Percentiles rank a stretch among this genome's conserved stretches.
Conservation (phyloP, 2,329 filamentous ascomycete genomes). For the Aspergillus candidus region DNA sequence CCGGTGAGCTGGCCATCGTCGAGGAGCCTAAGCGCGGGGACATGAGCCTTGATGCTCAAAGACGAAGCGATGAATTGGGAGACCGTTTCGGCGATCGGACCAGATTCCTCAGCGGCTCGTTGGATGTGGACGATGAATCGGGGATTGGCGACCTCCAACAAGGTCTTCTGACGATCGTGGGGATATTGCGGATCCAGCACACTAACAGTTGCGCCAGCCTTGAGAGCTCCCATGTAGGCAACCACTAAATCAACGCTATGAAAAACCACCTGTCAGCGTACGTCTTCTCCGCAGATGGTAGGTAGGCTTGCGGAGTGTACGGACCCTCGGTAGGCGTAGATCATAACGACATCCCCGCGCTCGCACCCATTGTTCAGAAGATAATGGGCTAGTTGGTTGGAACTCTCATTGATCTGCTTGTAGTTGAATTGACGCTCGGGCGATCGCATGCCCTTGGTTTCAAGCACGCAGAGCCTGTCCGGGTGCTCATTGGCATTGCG, state of each 20-base stretch:
- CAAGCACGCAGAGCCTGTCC: constrained; percentile 61
- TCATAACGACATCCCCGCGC: constrained; percentile 86
- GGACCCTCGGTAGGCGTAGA: constrained; percentile 64
- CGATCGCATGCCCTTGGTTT: constrained; percentile 49
- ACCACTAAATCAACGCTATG: constrained; percentile 66
- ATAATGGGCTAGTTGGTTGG: constrained; percentile 74
- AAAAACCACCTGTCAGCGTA: no score
- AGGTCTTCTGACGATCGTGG: constrained; percentile 72
- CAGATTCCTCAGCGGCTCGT: constrained; percentile 63
- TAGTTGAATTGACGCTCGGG: constrained; percentile 71
- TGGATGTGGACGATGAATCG: constrained; percentile 66
- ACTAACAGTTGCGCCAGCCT: constrained; percentile 55
- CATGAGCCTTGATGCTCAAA: constrained; percentile 63
- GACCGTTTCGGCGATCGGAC: constrained; percentile 56
- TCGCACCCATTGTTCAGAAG: constrained; percentile 66
- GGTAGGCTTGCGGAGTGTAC: no score
- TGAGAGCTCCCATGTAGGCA: constrained; percentile 69
- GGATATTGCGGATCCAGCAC: constrained; percentile 76
- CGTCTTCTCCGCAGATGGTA: no score
- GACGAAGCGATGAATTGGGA: constrained; percentile 65
- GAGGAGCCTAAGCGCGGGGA: constrained; percentile 66
- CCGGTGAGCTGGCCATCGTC: constrained; percentile 69
- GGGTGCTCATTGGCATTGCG: constrained; percentile 59
- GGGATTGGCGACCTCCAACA: constrained; percentile 72
- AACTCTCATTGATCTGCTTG: constrained; percentile 75